Conservation (phyloP, 164 flowering plant species). For the Umbellularia californica region DNA sequence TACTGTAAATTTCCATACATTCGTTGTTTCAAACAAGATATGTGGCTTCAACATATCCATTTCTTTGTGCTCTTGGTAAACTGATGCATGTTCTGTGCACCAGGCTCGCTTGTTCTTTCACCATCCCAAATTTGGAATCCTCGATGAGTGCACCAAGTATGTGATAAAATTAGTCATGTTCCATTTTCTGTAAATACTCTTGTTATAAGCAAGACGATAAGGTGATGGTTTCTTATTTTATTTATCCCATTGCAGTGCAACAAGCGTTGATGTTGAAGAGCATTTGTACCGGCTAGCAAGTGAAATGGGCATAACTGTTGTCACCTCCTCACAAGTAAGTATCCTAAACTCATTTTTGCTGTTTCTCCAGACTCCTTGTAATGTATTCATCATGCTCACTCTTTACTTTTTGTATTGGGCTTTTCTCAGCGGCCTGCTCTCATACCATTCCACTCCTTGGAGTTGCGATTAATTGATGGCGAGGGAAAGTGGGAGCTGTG, state of each 20-base stretch:
- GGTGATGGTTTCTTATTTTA: not conserved
- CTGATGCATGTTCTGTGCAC: slow-evolving; percentile 6
- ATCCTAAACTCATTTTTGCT: not conserved
- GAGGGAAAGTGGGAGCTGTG: slow-evolving; percentile 97
- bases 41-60: too few species aligned
- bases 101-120: slow-evolving; percentile 98
- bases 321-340: slow-evolving; percentile 92
- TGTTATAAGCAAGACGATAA: not conserved
- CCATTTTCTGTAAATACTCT: not conserved
- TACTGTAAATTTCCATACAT: not conserved
- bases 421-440: slow-evolving; percentile 86
- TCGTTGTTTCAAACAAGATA: not conserved
- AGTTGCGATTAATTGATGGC: slow-evolving; percentile 87
- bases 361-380: not conserved
- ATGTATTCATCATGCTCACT: slow-evolving; percentile 4
- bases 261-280: slow-evolving; percentile 97
- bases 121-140: slow-evolving; percentile 86
- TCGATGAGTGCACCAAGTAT: slow-evolving; percentile 99
- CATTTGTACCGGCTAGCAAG: slow-evolving; percentile 83
- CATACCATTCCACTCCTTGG: slow-evolving; percentile 82
- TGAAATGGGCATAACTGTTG: slow-evolving; percentile 76
- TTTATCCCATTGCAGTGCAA: slow-evolving; percentile 56
- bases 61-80: not conserved
- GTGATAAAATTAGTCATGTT: slow-evolving; percentile 10
- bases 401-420: not conserved